Evolutionary conservation across 2,329 filamentous ascomycete genomes (phyloP), one percentile per base, ranked within the genome.

Genomic region (Curvularia eragrostidis): DNA sequence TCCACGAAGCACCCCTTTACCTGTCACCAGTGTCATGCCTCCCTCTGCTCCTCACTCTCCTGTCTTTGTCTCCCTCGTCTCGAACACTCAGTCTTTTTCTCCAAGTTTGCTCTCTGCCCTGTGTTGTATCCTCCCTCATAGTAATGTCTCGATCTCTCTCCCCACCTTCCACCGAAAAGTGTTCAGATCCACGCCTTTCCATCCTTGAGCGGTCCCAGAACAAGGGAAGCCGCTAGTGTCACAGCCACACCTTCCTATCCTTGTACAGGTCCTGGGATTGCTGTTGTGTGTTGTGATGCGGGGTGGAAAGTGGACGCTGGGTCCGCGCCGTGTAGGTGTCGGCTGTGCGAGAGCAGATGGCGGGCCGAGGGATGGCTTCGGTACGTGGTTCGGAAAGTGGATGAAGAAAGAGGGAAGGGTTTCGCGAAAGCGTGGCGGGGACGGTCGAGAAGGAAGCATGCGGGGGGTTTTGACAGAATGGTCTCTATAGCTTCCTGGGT

Each of bases 311-410:
- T 43, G 30, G n/a, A 38, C 38, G 53, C 46, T 57, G 59, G 41
- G 28, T 64, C 59, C 61, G 61, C 63, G 50, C 57, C 55, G 63
- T 66, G 61, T 64, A 66, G 47, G 59, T 30, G 46, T 51, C 34
- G 56, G 26, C 28, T 54, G 52, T 52, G 36, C 23, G 34, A 43
- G 47, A 32, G 24, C 19, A 41, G 61, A 43, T 59, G 59, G 59
- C 52, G 61, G 58, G 50, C 52, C 56, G 54, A 61, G 54, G 46
- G 15, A 15, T 28, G 47, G 19, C 3, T n/a, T 36, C 15, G 18
- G 24, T 21, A 38, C 36, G 30, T 23, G 26, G 42, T 30, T 48
- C 23, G 41, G 21, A 23, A 32, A 13, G 19, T 1, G 24, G n/a
- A 50, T 12, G 12, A 41, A 1, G 9, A 47, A 32, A 2, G 30